A percentile compares a stretch with the other conserved stretches of the same genome.
phyloP scores from a whole-genome alignment of 2,329 filamentous ascomycete genomes.

The Botrytis galanthina region DNA sequence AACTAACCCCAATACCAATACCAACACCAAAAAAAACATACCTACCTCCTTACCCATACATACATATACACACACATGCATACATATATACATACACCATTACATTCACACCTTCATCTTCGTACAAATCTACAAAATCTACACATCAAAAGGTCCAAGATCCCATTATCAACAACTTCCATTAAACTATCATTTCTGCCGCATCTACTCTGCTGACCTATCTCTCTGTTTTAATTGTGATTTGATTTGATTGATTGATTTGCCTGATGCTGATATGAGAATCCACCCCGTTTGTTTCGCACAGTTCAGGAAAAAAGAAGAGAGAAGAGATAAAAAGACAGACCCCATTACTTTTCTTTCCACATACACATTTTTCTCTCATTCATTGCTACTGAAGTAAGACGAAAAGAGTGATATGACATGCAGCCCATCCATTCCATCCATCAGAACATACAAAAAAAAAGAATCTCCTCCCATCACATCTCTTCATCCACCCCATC shows the following conservation, averaged over 20 bases:
- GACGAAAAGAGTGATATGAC: slow-evolving; percentile 23
- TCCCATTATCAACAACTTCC: not conserved
- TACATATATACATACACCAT: not conserved
- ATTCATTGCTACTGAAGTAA: slow-evolving; percentile 26
- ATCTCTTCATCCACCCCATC: not conserved
- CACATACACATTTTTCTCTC: slow-evolving; percentile 30
- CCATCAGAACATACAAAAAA: slow-evolving; percentile 2
- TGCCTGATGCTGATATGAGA: not conserved
- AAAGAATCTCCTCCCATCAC: not conserved
- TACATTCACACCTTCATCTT: not conserved
- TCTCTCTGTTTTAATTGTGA: not conserved
- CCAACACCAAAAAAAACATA: not conserved
- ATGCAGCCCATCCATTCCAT: not conserved
- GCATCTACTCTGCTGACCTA: not conserved
- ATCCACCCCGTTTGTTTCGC: slow-evolving; percentile 7
- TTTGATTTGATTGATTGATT: slow-evolving; percentile 4
- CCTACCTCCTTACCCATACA: not conserved
- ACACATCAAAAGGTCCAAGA: not conserved
- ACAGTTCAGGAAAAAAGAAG: not conserved
- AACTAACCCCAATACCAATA: not conserved
- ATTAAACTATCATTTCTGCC: not conserved
- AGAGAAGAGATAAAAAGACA: not conserved
- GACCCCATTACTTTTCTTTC: slow-evolving; percentile 12
- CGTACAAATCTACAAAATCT: not conserved
- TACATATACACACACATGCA: too few relatives aligned